These are phyloP conservation scores for Cordyceps farinosa DNA, from an alignment of 2,329 filamentous ascomycete genomes.

Conservation along the genomic window DNA sequence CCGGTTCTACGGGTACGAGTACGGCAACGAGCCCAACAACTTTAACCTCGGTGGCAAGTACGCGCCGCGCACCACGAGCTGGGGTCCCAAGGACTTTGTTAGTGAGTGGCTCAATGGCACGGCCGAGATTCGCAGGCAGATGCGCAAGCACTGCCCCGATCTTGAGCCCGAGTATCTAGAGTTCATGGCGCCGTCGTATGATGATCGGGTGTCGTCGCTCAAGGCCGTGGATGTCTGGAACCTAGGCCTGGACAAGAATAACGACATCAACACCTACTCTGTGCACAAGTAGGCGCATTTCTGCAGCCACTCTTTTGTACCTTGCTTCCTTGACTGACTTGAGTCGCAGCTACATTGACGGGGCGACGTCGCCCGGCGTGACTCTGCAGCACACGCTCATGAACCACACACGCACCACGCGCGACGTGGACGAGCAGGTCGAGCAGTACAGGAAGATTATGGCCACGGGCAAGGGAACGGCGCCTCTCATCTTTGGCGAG, in stretches of 20 bases:
- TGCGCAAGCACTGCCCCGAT: slow-evolving; percentile 50
- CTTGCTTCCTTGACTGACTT: neutral
- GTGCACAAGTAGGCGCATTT: slow-evolving; percentile 46
- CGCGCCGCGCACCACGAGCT: neutral
- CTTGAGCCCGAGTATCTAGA: slow-evolving; percentile 27
- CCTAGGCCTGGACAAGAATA: slow-evolving; percentile 46
- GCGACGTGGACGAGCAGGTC: slow-evolving; percentile 47
- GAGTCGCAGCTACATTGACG: slow-evolving; percentile 54
- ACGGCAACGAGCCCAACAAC: slow-evolving; percentile 56
- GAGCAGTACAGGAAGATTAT: slow-evolving; percentile 41
- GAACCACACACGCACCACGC: slow-evolving; percentile 55
- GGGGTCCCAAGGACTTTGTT: slow-evolving; percentile 39
- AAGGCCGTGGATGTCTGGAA: slow-evolving; percentile 48
- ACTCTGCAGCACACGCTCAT: slow-evolving; percentile 59
- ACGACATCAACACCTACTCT: slow-evolving; percentile 49
- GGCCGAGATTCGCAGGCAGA: slow-evolving; percentile 40
- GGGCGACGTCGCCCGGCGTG: slow-evolving; percentile 53
- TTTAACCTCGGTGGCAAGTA: neutral
- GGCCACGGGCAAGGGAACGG: slow-evolving; percentile 5
- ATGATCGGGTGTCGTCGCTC: slow-evolving; percentile 46
- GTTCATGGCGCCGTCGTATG: slow-evolving; percentile 53
- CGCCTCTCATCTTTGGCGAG: slow-evolving; percentile 44
- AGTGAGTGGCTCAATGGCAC: slow-evolving; percentile 55
- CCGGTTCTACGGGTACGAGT: slow-evolving; percentile 55
- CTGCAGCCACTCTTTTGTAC: too few relatives aligned